These are phyloP conservation scores for Neoboletus magnificus DNA, from an alignment of 768 basidiomycete genomes.

Conservation along the genomic window DNA sequence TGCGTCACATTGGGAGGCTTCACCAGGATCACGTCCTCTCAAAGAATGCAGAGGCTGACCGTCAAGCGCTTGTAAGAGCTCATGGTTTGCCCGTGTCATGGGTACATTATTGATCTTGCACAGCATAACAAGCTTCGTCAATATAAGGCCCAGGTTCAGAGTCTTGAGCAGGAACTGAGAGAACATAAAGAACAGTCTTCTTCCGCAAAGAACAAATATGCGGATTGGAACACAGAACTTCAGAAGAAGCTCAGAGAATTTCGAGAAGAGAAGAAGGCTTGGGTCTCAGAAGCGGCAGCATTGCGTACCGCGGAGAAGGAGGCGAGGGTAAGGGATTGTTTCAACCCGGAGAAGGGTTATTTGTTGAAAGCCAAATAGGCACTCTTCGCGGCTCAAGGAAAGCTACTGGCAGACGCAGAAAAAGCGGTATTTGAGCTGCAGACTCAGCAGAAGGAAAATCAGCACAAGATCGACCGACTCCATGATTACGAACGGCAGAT, in stretches of 20 bases:
- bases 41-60: constrained; percentile 73
- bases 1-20: constrained; percentile 77
- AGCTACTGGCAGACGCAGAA: constrained; percentile 65
- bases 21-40: constrained; percentile 71
- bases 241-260: constrained; percentile 71
- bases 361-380: constrained; percentile 39
- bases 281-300: constrained; percentile 65
- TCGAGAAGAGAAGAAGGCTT: constrained; percentile 75
- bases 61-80: constrained; percentile 69
- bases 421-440: constrained; percentile 66
- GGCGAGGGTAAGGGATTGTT: constrained; percentile 44
- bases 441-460: constrained; percentile 72
- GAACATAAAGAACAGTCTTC: constrained; percentile 72
- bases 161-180: constrained; percentile 64
- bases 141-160: constrained; percentile 64
- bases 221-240: constrained; percentile 81
- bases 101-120: constrained; percentile 5
- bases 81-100: neutral
- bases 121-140: constrained; percentile 83
- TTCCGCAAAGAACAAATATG: constrained; percentile 71
- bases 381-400: constrained; percentile 64
- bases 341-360: neutral
- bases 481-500: constrained; percentile 87
- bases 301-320: constrained; percentile 73
- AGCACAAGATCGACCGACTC: constrained; percentile 78